These are phyloP conservation scores for Cladosporium oxysporum DNA, from an alignment of 2,329 filamentous ascomycete species.

Conservation along the genomic window DNA sequence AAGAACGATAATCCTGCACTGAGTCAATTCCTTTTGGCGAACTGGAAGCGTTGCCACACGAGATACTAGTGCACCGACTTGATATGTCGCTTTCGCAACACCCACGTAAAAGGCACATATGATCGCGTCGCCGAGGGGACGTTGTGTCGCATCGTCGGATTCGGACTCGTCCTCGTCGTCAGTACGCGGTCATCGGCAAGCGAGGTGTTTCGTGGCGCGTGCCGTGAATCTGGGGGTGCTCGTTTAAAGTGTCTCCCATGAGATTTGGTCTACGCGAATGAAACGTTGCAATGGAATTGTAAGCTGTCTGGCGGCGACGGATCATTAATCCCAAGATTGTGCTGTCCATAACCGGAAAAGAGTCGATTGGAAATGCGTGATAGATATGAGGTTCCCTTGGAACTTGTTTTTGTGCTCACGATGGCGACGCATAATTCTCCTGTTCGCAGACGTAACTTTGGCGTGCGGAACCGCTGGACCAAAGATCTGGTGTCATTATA, in stretches of 20 bases:
- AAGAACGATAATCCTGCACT: too few species aligned
- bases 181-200: background rate
- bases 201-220: background rate
- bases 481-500: background rate
- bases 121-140: too few species aligned
- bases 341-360: background rate
- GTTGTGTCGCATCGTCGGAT: background rate
- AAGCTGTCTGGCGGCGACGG: background rate
- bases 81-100: background rate
- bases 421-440: background rate
- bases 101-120: background rate
- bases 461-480: background rate
- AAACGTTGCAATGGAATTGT: background rate
- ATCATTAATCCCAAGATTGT: background rate
- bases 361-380: background rate
- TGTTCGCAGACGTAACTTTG: too few species aligned
- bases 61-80: too few species aligned
- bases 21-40: too few species aligned
- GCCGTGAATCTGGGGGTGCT: background rate
- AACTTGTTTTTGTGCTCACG: background rate
- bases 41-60: too few species aligned
- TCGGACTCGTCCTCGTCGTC: conserved; percentile 1
- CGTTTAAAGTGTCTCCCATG: background rate
- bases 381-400: background rate
- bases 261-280: background rate